A percentile compares a stretch with the other conserved stretches of the same genome.
Conservation (phyloP, 805 yeast genomes). For the Starmerella vitae region DNA sequence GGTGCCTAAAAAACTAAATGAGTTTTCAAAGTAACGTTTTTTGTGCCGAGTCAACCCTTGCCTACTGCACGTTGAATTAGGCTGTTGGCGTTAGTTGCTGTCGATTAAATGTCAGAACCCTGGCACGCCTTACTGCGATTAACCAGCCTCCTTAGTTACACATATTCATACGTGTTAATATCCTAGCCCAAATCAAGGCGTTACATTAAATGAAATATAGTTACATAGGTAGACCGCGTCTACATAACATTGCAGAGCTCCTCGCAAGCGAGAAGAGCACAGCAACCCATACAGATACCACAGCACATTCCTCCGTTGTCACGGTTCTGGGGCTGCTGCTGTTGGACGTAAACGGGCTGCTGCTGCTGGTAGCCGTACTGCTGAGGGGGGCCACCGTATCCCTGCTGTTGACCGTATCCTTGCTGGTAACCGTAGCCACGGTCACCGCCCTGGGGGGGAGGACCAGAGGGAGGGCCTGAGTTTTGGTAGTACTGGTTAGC, state of each 20-base stretch:
- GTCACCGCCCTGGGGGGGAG: conserved; percentile 5
- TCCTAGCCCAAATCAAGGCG: too few relatives aligned
- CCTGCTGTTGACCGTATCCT: conserved; percentile 15
- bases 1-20: too few relatives aligned
- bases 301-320: conserved; percentile 21
- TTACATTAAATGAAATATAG: too few relatives aligned
- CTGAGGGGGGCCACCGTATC: conserved; percentile 21
- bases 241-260: conserved; percentile 14
- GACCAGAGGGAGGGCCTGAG: conserved; percentile 9
- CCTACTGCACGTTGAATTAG: too few relatives aligned
- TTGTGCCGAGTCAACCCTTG: too few relatives aligned
- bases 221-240: background rate
- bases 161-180: too few relatives aligned
- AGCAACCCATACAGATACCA: conserved; percentile 20
- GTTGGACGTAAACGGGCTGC: conserved; percentile 29
- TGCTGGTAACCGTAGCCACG: conserved; percentile 22
- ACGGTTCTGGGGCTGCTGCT: conserved; percentile 20
- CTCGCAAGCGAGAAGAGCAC: conserved; percentile 20
- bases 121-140: too few relatives aligned
- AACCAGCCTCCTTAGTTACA: too few relatives aligned
- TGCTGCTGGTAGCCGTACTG: conserved; percentile 24
- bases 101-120: too few relatives aligned
- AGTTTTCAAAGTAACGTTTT: too few relatives aligned
- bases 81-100: too few relatives aligned
- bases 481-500: conserved; percentile 18